A percentile compares a stretch with the other conserved stretches of the same genome.
Conservation (phyloP, 169 alveolate species). For the Plasmodium ovale region DNA sequence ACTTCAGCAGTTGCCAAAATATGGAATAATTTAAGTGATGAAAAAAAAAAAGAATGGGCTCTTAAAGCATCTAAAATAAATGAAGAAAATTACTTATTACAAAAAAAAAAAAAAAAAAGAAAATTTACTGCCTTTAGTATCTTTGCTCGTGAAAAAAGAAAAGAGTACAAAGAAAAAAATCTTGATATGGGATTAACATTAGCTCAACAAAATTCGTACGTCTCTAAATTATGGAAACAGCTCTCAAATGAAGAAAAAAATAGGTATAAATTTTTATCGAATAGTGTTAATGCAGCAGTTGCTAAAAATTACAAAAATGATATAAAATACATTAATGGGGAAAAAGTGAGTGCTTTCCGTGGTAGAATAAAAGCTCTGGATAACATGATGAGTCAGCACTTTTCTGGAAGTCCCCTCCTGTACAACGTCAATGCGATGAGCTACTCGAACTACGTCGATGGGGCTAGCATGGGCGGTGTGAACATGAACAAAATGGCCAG, state of each 20-base stretch:
- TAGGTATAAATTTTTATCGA: constrained; percentile 46
- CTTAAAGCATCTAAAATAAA: constrained; percentile 66
- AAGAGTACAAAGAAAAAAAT: constrained; percentile 66
- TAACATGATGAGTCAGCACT: constrained; percentile 41
- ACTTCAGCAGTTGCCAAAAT: constrained; percentile 75
- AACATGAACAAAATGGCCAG: background rate
- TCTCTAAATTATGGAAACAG: constrained; percentile 74
- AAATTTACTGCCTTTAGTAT: constrained; percentile 73
- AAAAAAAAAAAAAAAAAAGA: constrained; percentile 71
- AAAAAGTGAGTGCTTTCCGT: constrained; percentile 34
- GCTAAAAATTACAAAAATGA: constrained; percentile 36
- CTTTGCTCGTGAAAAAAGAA: constrained; percentile 71
- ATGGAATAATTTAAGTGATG: constrained; percentile 57
- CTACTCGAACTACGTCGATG: background rate
- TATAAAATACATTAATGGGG: constrained; percentile 12
- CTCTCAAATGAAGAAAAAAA: constrained; percentile 54
- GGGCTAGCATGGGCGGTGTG: background rate
- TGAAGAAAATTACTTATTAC: constrained; percentile 61
- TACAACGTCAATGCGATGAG: background rate
- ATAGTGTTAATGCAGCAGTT: constrained; percentile 37
- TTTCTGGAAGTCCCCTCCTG: no score
- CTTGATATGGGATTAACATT: constrained; percentile 59
- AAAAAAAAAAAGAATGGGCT: constrained; percentile 73
- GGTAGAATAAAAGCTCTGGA: constrained; percentile 69
- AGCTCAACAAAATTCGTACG: constrained; percentile 73